Conservation (phyloP, 495 filamentous ascomycete species). For the Echria macrotheca region DNA sequence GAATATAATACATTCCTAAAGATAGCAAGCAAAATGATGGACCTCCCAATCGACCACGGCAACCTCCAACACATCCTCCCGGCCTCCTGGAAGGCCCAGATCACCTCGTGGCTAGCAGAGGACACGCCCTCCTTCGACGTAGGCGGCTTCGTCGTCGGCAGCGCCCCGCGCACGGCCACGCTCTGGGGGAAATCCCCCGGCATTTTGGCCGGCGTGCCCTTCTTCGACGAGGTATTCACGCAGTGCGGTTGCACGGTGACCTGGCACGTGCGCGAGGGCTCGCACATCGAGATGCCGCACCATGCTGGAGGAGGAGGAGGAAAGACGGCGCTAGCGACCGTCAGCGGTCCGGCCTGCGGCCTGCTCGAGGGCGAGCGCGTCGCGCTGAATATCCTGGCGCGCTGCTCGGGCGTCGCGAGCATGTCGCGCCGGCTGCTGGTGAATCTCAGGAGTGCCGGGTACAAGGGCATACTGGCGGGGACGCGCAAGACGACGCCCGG, state of each 20-base stretch:
- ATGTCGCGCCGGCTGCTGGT: conserved; percentile 50
- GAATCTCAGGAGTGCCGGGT: conserved; percentile 57
- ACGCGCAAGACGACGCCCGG: conserved; percentile 96
- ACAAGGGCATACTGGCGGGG: conserved; percentile 79
- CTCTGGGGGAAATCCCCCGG: conserved; percentile 85
- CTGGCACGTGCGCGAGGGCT: conserved; percentile 81
- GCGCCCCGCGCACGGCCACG: conserved; percentile 67
- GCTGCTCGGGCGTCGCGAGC: conserved; percentile 89
- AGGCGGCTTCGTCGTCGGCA: conserved; percentile 92
- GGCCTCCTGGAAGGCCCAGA: conserved; percentile 69
- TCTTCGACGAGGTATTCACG: conserved; percentile 89
- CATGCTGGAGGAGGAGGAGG: too few relatives aligned
- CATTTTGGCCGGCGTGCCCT: conserved; percentile 85
- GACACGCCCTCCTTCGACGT: conserved; percentile 96
- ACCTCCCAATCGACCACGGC: conserved; percentile 55
- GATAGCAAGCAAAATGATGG: conserved; percentile 24
- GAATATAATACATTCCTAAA: neutral
- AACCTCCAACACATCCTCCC: conserved; percentile 78
- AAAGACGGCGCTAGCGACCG: conserved; percentile 65
- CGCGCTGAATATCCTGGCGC: conserved; percentile 83
- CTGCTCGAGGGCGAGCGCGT: conserved; percentile 89
- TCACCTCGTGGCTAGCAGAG: conserved; percentile 84
- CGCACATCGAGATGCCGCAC: conserved; percentile 46
- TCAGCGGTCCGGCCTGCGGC: conserved; percentile 77
- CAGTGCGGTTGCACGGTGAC: conserved; percentile 85